Evolutionary conservation across 306 rosid species (phyloP).

Genomic region (Delonix regia): DNA sequence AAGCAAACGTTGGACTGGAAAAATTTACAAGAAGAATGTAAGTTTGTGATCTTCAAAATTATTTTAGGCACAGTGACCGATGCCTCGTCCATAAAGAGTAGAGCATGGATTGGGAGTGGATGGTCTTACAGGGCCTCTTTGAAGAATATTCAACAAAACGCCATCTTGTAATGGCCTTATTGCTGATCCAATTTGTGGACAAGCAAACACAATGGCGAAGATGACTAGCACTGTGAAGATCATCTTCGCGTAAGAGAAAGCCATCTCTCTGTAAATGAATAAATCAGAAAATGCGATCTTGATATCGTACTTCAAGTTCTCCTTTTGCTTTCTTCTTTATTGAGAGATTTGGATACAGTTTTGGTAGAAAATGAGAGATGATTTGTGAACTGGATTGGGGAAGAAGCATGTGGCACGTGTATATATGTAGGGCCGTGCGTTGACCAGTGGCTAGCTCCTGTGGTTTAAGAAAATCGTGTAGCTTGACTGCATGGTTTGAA

Average conservation of each 20-base stretch:
- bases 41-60: neutral
- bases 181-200: conserved; percentile 22
- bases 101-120: conserved; percentile 1
- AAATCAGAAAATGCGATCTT: neutral
- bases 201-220: conserved; percentile 19
- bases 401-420: neutral
- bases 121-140: neutral
- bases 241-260: conserved; percentile 27
- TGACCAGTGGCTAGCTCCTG: neutral
- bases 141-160: conserved; percentile 33
- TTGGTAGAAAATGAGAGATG: neutral
- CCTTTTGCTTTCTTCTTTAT: neutral
- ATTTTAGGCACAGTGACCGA: neutral
- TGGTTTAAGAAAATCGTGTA: neutral
- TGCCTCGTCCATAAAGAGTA: neutral
- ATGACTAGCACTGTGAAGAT: conserved; percentile 24
- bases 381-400: neutral
- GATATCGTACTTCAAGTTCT: neutral
- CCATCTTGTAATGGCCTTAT: conserved; percentile 38
- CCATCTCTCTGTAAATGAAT: neutral
- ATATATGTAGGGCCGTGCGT: neutral
- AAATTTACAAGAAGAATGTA: neutral
- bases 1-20: too few relatives aligned
- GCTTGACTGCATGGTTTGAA: neutral
- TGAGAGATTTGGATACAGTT: neutral